phyloP scores from a whole-genome alignment of 352 stramenopile genomes.

The Globisporangium abappressorium region DNA sequence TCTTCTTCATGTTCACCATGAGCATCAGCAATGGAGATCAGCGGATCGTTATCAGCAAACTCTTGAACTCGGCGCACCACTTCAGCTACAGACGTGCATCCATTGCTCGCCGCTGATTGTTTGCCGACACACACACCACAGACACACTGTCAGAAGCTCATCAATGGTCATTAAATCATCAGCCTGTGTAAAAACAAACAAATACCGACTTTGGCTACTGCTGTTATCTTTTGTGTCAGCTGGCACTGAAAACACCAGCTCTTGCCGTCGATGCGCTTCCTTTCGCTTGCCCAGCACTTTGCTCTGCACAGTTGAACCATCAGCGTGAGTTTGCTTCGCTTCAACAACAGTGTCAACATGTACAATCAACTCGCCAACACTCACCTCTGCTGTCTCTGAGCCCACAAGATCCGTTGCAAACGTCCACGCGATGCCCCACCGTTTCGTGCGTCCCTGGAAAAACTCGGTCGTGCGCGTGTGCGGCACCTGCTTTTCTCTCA shows the following conservation, averaged over 20 bases:
- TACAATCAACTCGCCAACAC: conserved; percentile 17
- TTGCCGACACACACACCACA: neutral
- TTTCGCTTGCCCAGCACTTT: conserved; percentile 86
- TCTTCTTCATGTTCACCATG: conserved; percentile 9
- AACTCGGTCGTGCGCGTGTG: conserved; percentile 93
- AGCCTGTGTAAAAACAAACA: neutral
- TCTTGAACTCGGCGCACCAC: conserved; percentile 41
- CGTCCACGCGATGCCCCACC: conserved; percentile 94
- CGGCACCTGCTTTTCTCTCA: conserved; percentile 61
- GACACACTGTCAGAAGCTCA: neutral
- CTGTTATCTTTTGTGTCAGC: neutral
- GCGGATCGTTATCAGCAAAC: conserved; percentile 24
- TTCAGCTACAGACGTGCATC: conserved; percentile 41
- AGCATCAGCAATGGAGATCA: conserved; percentile 11
- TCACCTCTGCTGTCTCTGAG: conserved; percentile 31
- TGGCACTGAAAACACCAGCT: conserved; percentile 52
- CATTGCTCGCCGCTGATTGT: conserved; percentile 18
- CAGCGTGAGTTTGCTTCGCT: no score
- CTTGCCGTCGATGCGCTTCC: conserved; percentile 57
- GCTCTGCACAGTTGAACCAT: conserved; percentile 18
- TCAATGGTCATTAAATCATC: neutral
- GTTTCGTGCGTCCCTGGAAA: conserved; percentile 89
- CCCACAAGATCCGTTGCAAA: conserved; percentile 45
- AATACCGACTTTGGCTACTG: conserved; percentile 10
- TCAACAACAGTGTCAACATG: conserved; percentile 5